Base-by-base conservation (phyloP, 2,329 filamentous ascomycete genomes). In the Tolypocladium paradoxum region DNA sequence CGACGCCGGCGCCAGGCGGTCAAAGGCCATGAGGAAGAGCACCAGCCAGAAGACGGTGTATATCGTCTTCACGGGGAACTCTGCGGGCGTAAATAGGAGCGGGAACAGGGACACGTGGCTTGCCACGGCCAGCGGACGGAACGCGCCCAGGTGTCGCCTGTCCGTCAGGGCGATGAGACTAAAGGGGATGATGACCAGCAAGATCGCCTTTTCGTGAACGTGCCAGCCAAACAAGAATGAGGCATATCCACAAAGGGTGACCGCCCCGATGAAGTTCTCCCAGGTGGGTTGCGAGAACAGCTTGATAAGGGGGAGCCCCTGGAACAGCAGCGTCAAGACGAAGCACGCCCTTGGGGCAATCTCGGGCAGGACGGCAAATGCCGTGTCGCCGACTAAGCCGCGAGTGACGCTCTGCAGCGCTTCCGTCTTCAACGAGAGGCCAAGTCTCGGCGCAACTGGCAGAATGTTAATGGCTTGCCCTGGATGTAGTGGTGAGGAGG, bases 141-240 rank as follows among this genome's bases (percentile, higher is more conserved):
- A 99, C 1, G 92, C 92, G 54, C 90, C 86, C 34, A 97, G 83
- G 65, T 96, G 91, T 29, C 93, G 84, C 50, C 93, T 83, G 67
- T 97, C 91, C 66, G 87, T 87, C 50, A 97, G 81, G 0, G 92
- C 91, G 55, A 97, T 85, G 56, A 99, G 79, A 61, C 88, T 95
- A 75, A 97, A 97, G 0, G 93, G 93, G 49, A 97, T 88, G 59
- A 99, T 90, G 64, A 97, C 87, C 22, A 97, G 81, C 24, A 99
- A 79, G 54, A 99, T 88, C 1, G 93, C 93, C 70, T 99, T 99
- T 67, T 99, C 93, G 63, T 99, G 93, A 9, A 99, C 93, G 65
- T 99, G 93, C 90, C 92, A 99, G 53, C 93, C 92, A 62, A 97
- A 97, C 11, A 99, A 78, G 72, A 99, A 99, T 0, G 92, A 96